phyloP scores from a whole-genome alignment of 345 rosid species.

The Cardamine occulta region DNA sequence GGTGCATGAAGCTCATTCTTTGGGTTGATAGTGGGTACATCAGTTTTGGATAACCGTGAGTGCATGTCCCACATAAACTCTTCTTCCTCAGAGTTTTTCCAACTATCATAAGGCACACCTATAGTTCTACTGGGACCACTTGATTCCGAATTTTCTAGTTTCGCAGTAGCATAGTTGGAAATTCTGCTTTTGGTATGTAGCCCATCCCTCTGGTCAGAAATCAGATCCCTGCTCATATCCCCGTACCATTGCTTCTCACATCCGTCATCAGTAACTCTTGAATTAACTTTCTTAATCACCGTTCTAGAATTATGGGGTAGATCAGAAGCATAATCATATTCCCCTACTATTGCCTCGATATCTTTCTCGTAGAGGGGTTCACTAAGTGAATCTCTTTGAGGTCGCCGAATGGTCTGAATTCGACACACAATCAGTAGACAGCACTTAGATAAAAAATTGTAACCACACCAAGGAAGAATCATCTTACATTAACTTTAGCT shows the following conservation, averaged over 20 bases:
- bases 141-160: conserved; percentile 52
- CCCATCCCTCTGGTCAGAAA: conserved; percentile 69
- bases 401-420: conserved; percentile 55
- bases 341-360: conserved; percentile 52
- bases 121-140: conserved; percentile 50
- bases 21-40: conserved; percentile 48
- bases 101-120: conserved; percentile 60
- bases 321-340: conserved; percentile 68
- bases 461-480: conserved; percentile 18
- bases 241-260: conserved; percentile 65
- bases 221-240: conserved; percentile 52
- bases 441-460: conserved; percentile 10
- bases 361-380: conserved; percentile 67
- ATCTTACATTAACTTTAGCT: conserved; percentile 63
- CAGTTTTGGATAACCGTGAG: conserved; percentile 68
- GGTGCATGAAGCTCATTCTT: conserved; percentile 60
- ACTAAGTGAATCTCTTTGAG: conserved; percentile 55
- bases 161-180: conserved; percentile 54
- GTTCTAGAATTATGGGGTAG: conserved; percentile 54
- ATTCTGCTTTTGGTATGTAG: conserved; percentile 57
- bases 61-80: conserved; percentile 97
- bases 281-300: conserved; percentile 60
- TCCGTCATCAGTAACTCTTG: conserved; percentile 64
- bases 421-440: conserved; percentile 26
- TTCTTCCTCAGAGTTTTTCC: conserved; percentile 97